These are phyloP conservation scores for Sclerotinia borealis DNA, from an alignment of 2,329 filamentous ascomycete species.

Conservation along the genomic window DNA sequence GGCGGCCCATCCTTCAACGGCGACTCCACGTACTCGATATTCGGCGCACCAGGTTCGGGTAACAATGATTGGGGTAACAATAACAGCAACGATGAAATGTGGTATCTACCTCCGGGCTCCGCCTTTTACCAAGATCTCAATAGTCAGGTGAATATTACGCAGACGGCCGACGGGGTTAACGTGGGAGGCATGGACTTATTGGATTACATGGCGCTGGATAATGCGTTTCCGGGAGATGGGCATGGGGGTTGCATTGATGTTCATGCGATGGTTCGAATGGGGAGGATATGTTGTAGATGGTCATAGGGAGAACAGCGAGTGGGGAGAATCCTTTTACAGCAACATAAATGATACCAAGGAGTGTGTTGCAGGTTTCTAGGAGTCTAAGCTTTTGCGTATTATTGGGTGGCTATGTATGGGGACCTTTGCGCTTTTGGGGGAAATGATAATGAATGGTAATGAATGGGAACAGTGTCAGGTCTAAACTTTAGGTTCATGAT, in stretches of 20 bases:
- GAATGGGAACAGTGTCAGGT: not conserved
- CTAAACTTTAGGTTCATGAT: not conserved
- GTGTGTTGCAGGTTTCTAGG: not conserved
- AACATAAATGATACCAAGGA: not conserved
- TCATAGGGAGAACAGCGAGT: too few relatives aligned
- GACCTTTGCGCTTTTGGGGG: not conserved
- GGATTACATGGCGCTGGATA: constrained; percentile 63
- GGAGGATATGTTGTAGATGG: not conserved
- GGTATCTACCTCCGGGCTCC: constrained; percentile 58
- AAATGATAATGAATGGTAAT: not conserved
- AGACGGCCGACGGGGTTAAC: constrained; percentile 62
- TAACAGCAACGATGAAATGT: constrained; percentile 45
- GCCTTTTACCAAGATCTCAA: constrained; percentile 62
- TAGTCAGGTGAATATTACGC: constrained; percentile 50
- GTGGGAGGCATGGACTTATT: constrained; percentile 61
- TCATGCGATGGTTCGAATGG: not conserved
- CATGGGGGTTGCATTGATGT: constrained; percentile 2
- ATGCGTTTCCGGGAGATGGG: constrained; percentile 1
- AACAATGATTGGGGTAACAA: constrained; percentile 25
- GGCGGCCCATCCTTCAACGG: constrained; percentile 21
- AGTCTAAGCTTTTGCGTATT: not conserved
- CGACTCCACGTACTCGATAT: constrained; percentile 25
- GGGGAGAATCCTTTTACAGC: not conserved
- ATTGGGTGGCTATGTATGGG: not conserved
- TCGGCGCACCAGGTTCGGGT: constrained; percentile 16